phyloP scores from a whole-genome alignment of 2,329 filamentous ascomycete genomes.

The Penicillium verrucosum region DNA sequence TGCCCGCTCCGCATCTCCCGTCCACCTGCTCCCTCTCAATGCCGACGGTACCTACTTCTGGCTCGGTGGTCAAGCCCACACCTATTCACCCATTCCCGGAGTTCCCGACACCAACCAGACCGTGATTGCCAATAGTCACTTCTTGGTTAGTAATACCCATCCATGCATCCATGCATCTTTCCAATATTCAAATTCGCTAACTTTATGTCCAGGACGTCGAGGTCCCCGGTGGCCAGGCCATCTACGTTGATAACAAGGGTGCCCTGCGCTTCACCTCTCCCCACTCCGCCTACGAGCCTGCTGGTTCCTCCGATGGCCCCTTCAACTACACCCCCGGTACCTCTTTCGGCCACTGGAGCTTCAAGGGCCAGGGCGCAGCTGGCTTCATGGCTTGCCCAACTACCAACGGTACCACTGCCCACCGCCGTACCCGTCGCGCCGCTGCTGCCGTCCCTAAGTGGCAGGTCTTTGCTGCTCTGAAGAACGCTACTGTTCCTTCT shows the following conservation, averaged over 20 bases:
- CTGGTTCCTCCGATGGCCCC: slow-evolving; percentile 49
- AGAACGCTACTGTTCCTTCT: slow-evolving; percentile 38
- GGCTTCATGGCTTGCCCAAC: slow-evolving; percentile 45
- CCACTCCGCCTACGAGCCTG: slow-evolving; percentile 53
- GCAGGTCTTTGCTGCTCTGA: slow-evolving; percentile 40
- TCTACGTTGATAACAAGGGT: slow-evolving; percentile 56
- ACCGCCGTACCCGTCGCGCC: slow-evolving; percentile 7
- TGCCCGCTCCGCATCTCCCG: slow-evolving; percentile 45
- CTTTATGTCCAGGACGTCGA: slow-evolving; percentile 40
- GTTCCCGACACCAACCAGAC: slow-evolving; percentile 46
- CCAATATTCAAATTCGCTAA: slow-evolving; percentile 15
- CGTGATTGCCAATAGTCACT: slow-evolving; percentile 40
- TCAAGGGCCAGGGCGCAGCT: slow-evolving; percentile 30
- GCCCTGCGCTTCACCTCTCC: slow-evolving; percentile 55
- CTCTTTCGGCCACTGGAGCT: slow-evolving; percentile 28
- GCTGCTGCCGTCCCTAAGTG: slow-evolving; percentile 22
- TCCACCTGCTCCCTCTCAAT: slow-evolving; percentile 48
- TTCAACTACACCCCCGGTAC: slow-evolving; percentile 43
- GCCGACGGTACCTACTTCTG: slow-evolving; percentile 49
- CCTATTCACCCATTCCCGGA: slow-evolving; percentile 47
- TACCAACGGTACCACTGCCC: slow-evolving; percentile 8
- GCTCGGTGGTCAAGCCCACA: slow-evolving; percentile 45
- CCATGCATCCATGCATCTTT: not conserved
- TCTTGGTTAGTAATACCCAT: slow-evolving; percentile 28
- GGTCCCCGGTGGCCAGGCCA: slow-evolving; percentile 61